Evolutionary conservation across 768 basidiomycete genomes (phyloP).

Genomic region (Tricholoma sp.): DNA sequence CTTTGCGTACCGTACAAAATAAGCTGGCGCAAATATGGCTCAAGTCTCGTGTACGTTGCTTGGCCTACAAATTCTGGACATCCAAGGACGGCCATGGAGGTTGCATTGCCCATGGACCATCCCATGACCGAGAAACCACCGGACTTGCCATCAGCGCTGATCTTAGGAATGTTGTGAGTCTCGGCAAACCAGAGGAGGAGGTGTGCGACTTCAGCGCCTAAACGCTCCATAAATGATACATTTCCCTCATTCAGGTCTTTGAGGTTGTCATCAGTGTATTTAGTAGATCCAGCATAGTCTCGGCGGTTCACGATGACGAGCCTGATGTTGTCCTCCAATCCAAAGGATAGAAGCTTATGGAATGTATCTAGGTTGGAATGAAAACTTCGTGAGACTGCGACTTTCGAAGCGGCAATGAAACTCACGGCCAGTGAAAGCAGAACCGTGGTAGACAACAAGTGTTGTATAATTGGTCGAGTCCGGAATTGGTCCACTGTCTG

Average conservation of each 20-base stretch:
- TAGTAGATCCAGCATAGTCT: slow-evolving; percentile 28
- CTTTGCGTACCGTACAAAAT: slow-evolving; percentile 27
- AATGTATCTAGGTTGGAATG: slow-evolving; percentile 9
- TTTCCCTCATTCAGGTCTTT: slow-evolving; percentile 21
- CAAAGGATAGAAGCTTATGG: slow-evolving; percentile 16
- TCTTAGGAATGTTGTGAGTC: slow-evolving; percentile 18
- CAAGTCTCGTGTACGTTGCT: slow-evolving; percentile 18
- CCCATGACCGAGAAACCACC: slow-evolving; percentile 34
- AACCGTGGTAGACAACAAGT: slow-evolving; percentile 29
- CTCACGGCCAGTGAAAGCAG: slow-evolving; percentile 27
- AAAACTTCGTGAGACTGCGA: not conserved
- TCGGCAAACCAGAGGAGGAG: slow-evolving; percentile 25
- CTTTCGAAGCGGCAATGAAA: not conserved
- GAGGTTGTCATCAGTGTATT: slow-evolving; percentile 26
- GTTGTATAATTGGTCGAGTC: slow-evolving; percentile 28
- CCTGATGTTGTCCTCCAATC: slow-evolving; percentile 20
- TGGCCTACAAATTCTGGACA: slow-evolving; percentile 16
- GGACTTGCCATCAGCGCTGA: slow-evolving; percentile 16
- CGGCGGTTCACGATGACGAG: slow-evolving; percentile 24
- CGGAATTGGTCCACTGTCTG: slow-evolving; percentile 28
- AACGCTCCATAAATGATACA: slow-evolving; percentile 19
- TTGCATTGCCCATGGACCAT: slow-evolving; percentile 32
- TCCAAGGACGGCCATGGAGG: slow-evolving; percentile 22
- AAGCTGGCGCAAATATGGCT: slow-evolving; percentile 24
- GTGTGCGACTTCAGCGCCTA: slow-evolving; percentile 19